Evolutionary conservation across 257 asterid species (phyloP), one percentile per base, ranked within the genome.

Genomic region (Solanum phureja): DNA sequence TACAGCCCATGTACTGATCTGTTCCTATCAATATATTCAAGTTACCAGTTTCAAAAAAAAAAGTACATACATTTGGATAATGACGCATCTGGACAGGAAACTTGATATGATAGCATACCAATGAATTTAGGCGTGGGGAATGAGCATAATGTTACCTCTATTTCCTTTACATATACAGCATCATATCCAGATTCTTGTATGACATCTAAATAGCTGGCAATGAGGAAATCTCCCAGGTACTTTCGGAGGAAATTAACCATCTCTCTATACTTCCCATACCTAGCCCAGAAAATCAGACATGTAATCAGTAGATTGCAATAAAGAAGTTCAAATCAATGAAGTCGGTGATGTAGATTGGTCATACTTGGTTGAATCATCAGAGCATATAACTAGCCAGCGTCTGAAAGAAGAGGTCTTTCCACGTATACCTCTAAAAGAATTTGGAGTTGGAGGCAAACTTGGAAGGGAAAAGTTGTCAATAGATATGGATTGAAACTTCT

Each of bases 141-240:
- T 31, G 31, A 31, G 69, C 69, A 29, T 49, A 60, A 29, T 13
- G 33, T 62, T 93, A 97, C 99, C 99, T 97, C 99, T 82, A 96
- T 94, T 94, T 95, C 98, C 87, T 92, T 95, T 62, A 94, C 93
- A 87, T 95, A 93, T 73, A 89, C 85, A 84, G 92, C 88, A 87
- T 94, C 98, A 66, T 94, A 96, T 88, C 99, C 98, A 31, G 99
- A 96, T 88, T 95, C 99, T 91, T 90, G 95, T 87, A 94, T 88
- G 74, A 91, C 89, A 87, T 97, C 92, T 68, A 97, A 95, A 91
- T 97, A 97, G 12, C 98, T 94, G 89, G 98, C 99, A 82, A 97
- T 97, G 90, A 96, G 87, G 88, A 95, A 90, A 91, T 97, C 99
- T 37, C 99, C 99, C 66, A 97, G 95, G 95, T 97, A 96, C 96